Evolutionary conservation across 108 stramenopile species (phyloP).

Genomic region (Parmales sp.): DNA sequence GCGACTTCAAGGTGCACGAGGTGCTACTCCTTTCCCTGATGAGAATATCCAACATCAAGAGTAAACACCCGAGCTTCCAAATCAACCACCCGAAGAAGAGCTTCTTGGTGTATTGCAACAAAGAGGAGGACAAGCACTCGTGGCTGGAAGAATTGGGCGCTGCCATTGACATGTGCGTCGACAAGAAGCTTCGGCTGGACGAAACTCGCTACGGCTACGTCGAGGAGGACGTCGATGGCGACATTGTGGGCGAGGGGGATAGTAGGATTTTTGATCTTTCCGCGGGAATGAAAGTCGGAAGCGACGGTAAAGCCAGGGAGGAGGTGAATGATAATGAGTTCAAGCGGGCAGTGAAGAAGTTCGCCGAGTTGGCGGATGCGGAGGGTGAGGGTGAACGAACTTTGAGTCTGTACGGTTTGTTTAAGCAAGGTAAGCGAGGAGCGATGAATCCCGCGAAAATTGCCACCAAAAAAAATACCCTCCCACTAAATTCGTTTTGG

Average conservation of each 20-base stretch:
- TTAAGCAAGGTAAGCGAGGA: conserved; percentile 28
- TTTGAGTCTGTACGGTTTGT: conserved; percentile 20
- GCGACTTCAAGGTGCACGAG: conserved; percentile 61
- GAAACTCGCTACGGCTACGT: neutral
- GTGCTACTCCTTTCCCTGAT: conserved; percentile 70
- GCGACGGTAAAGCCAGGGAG: neutral
- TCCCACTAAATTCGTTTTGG: too few species aligned
- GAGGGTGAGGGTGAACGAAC: neutral
- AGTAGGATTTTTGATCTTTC: too few species aligned
- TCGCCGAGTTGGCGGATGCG: neutral
- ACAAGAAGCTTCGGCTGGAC: conserved; percentile 16
- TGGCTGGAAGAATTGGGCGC: conserved; percentile 50
- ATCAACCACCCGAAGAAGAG: conserved; percentile 85
- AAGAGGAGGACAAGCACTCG: conserved; percentile 33
- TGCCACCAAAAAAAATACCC: too few species aligned
- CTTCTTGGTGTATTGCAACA: conserved; percentile 60
- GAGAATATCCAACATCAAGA: conserved; percentile 64
- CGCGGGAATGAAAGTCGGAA: too few species aligned
- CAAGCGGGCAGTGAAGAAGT: neutral
- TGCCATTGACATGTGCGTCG: conserved; percentile 29
- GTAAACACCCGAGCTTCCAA: conserved; percentile 54
- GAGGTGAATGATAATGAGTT: neutral
- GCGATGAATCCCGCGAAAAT: too few species aligned
- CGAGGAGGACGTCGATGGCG: neutral
- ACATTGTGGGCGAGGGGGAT: neutral